Base-by-base conservation (phyloP, 1,284 basidiomycete species). In the Anthracocystis setariae region DNA sequence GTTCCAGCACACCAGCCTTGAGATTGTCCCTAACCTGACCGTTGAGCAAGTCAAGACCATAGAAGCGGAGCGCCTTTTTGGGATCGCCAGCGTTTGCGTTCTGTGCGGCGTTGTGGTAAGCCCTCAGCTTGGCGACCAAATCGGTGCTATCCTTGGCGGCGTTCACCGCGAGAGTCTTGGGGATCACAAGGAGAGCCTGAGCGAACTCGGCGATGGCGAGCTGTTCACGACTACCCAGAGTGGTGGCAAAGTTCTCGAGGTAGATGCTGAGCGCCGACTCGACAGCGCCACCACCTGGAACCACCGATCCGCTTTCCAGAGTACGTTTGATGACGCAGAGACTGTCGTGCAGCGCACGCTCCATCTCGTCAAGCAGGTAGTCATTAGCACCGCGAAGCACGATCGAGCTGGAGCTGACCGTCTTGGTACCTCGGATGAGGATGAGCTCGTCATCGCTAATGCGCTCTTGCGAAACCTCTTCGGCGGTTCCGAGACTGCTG, bases 291-390 rank as follows among this genome's bases (percentile, higher is more conserved):
- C 96, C 96, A 66, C 96, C 96, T 3, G 96, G 94, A 17, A 98
- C 95, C 21, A 98, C 94, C 15, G 90, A 86, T 9, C 95, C 95
- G 77, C 92, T 94, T 86, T 99, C 96, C 51, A 98, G 86, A 3
- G 96, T 98, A 59, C 96, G 89, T 86, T 99, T 99, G 86, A 98
- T 92, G 77, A 98, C 89, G 40, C 91, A 94, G 57, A 98, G 85
- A 0, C 92, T 92, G 84, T 99, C 96, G 83, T 99, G 96, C 75
- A 99, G 84, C 0, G 93, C 90, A 33, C 96, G 87, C 86, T 99
- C 96, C 96, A 98, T 98, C 87, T 99, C 96, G 84, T 99, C 96
- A 73, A 98, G 86, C 91, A 98, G 93, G 84, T 97, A 98, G 85
- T 99, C 96, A 85, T 98, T 99, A 38, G 96, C 96, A 57, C 96